Conservation (phyloP, 768 basidiomycete genomes). For the Gautieria morchelliformis region DNA sequence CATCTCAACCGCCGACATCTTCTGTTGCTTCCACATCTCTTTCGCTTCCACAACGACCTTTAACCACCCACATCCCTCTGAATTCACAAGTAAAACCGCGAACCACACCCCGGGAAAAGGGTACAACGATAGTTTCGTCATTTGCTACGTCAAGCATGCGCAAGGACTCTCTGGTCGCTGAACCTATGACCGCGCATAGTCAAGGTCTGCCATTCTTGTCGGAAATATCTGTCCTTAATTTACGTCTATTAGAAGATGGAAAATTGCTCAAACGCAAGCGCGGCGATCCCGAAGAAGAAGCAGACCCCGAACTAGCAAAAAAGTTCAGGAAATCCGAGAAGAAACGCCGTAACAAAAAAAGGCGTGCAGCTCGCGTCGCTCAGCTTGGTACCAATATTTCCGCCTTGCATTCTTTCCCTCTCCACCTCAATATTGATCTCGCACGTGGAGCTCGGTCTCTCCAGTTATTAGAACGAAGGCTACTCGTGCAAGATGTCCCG, state of each 20-base stretch:
- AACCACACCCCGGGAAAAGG: background rate
- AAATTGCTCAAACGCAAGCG: background rate
- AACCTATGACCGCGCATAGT: background rate
- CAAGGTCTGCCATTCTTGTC: background rate
- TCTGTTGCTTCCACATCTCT: background rate
- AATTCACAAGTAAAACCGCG: background rate
- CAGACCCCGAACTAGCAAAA: background rate
- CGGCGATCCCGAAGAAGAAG: background rate
- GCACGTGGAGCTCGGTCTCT: background rate
- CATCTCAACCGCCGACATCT: background rate
- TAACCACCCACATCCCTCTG: background rate
- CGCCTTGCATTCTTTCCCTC: background rate
- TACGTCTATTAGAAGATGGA: background rate
- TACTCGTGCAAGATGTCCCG: too few relatives aligned
- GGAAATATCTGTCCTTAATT: background rate
- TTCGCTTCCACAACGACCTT: background rate
- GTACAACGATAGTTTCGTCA: background rate
- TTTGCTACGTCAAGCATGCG: background rate
- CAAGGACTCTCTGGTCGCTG: background rate
- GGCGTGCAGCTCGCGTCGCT: background rate
- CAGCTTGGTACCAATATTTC: background rate
- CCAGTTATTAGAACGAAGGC: background rate
- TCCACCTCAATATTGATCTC: background rate
- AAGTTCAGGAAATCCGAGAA: background rate
- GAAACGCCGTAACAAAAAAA: conserved; percentile 3